Evolutionary conservation across 2,329 filamentous ascomycete species (phyloP), one percentile per base, ranked within the genome.

Genomic region (Trichothecium roseum): DNA sequence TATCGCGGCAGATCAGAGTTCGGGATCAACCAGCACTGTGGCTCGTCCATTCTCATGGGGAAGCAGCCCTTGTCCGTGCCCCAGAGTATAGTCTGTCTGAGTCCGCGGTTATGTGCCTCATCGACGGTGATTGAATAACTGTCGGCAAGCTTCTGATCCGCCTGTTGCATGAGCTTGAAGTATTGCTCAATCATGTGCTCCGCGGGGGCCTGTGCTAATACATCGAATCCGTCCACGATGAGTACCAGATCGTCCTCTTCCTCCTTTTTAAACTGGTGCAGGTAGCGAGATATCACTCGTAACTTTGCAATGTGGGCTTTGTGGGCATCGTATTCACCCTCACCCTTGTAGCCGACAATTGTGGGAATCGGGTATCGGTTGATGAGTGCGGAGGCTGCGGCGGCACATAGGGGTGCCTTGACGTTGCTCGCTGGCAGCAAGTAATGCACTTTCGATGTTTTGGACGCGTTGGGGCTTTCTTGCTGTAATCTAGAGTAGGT

Each of bases 201-300:
- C n/a, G 41, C 44, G 1, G 48, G 47, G 1, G 46, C n/a, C 18
- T 50, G 45, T 3, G 45, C 45, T 15, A 49, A 27, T 17, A 50
- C 47, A 30, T 50, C 47, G 31, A 42, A 44, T 13, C 45, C 41
- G 30, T 49, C 46, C 22, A 46, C 42, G 8, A 47, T 37, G 5
- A 50, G 35, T 4, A 50, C 40, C 7, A 50, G 34, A 13, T 50
- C 46, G 12, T 49, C 38, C 5, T 40, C 34, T 1, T 36, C 32
- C 1, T 33, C 31, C 4, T 24, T 33, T 5, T 17, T 18, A 22
- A 40, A 13, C 3, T 31, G 35, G 10, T 45, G 10, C 0, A 50
- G 32, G 10, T 45, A 50, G 3, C 46, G 38, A 15, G 32, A 35
- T 2, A 48, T 39, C 5, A 36, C 35, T 3, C 32, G 41, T 1